Evolutionary conservation across 2,329 filamentous ascomycete species (phyloP).

Genomic region (Microcyclosporella mali): DNA sequence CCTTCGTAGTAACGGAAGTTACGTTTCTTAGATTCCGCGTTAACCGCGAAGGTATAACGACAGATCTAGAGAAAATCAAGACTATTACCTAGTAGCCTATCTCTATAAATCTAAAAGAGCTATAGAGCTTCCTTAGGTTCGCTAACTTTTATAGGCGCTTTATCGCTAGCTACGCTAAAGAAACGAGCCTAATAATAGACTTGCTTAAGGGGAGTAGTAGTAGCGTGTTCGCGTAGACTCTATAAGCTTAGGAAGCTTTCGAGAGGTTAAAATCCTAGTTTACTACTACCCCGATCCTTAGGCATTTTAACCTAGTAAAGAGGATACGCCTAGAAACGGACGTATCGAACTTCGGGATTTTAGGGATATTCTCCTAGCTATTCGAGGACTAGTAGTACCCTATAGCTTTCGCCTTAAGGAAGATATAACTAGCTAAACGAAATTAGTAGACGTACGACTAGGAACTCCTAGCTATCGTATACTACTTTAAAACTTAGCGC

Average conservation of each 20-base stretch:
- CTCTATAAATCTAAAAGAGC: background rate
- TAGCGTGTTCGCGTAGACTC: background rate
- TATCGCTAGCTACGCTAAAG: background rate
- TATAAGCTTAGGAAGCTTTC: background rate
- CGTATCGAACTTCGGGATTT: background rate
- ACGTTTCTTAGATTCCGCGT: constrained; percentile 16
- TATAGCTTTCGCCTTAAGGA: constrained; percentile 5
- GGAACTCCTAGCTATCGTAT: constrained; percentile 8
- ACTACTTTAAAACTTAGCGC: constrained; percentile 6
- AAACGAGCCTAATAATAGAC: background rate
- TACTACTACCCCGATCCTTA: background rate
- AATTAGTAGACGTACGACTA: constrained; percentile 9
- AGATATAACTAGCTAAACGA: constrained; percentile 2
- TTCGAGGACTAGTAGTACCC: background rate
- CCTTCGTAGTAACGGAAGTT: constrained; percentile 10
- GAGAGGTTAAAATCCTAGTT: background rate
- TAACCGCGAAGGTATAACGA: background rate
- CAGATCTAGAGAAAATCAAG: background rate
- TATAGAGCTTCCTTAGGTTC: constrained; percentile 4
- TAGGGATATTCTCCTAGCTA: background rate
- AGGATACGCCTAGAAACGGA: background rate
- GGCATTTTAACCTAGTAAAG: background rate
- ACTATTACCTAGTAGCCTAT: constrained; percentile 1
- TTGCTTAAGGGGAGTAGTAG: background rate
- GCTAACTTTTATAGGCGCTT: constrained; percentile 1